Conservation (phyloP, 2,329 filamentous ascomycete species). For the Penicillium sp. region DNA sequence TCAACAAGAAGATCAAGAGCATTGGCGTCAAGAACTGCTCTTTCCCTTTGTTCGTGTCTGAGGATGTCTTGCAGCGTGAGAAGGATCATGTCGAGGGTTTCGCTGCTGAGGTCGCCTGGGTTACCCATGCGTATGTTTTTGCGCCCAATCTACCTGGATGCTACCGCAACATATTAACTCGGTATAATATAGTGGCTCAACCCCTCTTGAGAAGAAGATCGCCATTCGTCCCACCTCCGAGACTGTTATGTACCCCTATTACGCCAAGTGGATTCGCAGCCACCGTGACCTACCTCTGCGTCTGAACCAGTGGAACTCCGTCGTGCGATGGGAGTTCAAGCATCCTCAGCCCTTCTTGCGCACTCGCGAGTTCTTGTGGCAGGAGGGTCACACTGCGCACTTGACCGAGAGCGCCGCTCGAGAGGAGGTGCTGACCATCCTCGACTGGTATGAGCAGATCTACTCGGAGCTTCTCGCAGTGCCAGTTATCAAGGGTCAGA, state of each 20-base stretch:
- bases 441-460: constrained; percentile 37
- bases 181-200: constrained; percentile 67
- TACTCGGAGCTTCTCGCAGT: constrained; percentile 94
- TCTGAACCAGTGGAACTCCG: constrained; percentile 97
- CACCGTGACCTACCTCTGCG: constrained; percentile 92
- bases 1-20: constrained; percentile 71
- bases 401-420: constrained; percentile 77
- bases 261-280: constrained; percentile 79
- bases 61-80: constrained; percentile 80
- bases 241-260: constrained; percentile 93
- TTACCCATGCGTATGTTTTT: constrained; percentile 46
- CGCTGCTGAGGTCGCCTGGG: constrained; percentile 65
- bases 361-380: constrained; percentile 95
- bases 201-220: constrained; percentile 79
- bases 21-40: constrained; percentile 94
- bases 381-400: constrained; percentile 93
- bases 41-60: constrained; percentile 93
- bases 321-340: constrained; percentile 57
- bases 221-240: constrained; percentile 69
- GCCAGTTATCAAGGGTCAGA: constrained; percentile 86
- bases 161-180: constrained; percentile 3
- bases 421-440: constrained; percentile 68
- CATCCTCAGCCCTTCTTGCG: constrained; percentile 73
- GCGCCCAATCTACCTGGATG: background rate
- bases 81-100: constrained; percentile 99